These are phyloP conservation scores for Talaromyces sp. DNA, from an alignment of 2,329 filamentous ascomycete species.

Conservation along the genomic window DNA sequence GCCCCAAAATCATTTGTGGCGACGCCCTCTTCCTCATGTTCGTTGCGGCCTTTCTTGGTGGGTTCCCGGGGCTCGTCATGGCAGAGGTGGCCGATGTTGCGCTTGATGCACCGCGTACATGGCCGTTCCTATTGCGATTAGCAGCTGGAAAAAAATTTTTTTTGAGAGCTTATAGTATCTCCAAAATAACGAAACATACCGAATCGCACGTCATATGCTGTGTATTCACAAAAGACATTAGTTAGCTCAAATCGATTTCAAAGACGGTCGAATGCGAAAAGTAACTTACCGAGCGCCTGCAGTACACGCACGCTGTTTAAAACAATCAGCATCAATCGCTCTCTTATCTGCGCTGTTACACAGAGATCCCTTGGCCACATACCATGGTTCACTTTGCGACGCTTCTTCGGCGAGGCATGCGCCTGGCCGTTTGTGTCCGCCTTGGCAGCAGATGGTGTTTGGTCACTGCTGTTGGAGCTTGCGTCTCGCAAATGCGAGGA, in stretches of 20 bases:
- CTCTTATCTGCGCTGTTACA: constrained; percentile 7
- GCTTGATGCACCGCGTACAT: constrained; percentile 95
- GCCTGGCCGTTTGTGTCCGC: constrained; percentile 27
- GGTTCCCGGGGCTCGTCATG: constrained; percentile 93
- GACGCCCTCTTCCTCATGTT: constrained; percentile 56
- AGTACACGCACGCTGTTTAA: constrained; percentile 76
- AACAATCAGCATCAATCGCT: constrained; percentile 6
- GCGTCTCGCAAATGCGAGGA: not conserved
- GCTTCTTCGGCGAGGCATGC: constrained; percentile 65
- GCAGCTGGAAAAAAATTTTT: no score
- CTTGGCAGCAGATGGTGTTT: constrained; percentile 25
- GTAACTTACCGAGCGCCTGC: constrained; percentile 78
- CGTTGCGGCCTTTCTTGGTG: constrained; percentile 72
- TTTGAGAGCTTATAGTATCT: no score
- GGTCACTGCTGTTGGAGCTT: constrained; percentile 4
- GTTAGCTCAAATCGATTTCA: not conserved
- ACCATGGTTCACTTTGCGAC: constrained; percentile 88
- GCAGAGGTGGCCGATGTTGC: constrained; percentile 96
- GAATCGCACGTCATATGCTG: constrained; percentile 92
- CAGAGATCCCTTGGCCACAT: constrained; percentile 24
- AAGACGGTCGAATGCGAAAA: constrained; percentile 1
- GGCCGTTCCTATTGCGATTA: constrained; percentile 68
- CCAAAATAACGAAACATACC: no score
- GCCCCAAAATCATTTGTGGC: constrained; percentile 42
- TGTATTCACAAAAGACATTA: constrained; percentile 29